A percentile compares a stretch with the other conserved stretches of the same genome.
phyloP scores from a whole-genome alignment of 164 flowering plant species.

The Liriodendron chinense region DNA sequence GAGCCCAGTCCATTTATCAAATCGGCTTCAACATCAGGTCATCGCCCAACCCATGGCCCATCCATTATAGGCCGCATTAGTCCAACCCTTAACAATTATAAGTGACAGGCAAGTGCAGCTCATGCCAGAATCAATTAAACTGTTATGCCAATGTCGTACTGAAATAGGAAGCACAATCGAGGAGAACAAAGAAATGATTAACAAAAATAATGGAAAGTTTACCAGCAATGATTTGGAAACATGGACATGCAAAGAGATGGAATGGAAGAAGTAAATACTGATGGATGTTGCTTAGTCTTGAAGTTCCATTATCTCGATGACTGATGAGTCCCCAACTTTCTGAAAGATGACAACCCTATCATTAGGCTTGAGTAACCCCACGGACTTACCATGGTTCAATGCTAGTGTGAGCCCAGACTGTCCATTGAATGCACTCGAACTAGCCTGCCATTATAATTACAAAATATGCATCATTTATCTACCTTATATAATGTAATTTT shows the following conservation, averaged over 20 bases:
- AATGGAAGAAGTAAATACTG: neutral
- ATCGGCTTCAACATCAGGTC: no score
- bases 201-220: neutral
- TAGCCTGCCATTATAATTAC: slow-evolving; percentile 21
- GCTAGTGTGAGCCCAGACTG: slow-evolving; percentile 36
- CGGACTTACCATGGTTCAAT: slow-evolving; percentile 29
- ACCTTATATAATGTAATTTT: neutral
- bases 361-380: slow-evolving; percentile 36
- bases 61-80: no score
- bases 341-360: slow-evolving; percentile 52
- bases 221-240: neutral
- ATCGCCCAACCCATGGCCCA: no score
- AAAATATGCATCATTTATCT: neutral
- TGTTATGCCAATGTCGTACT: no score
- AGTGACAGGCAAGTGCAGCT: no score
- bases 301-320: slow-evolving; percentile 38
- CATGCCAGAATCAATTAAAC: no score
- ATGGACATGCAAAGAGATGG: neutral
- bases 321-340: slow-evolving; percentile 45
- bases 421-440: slow-evolving; percentile 29
- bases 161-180: neutral
- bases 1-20: no score
- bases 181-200: neutral
- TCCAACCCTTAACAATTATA: no score
- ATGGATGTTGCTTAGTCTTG: slow-evolving; percentile 15